Base-by-base conservation (phyloP, 805 yeast species). In the Saccharomycopsis oosterbeekiorum region DNA sequence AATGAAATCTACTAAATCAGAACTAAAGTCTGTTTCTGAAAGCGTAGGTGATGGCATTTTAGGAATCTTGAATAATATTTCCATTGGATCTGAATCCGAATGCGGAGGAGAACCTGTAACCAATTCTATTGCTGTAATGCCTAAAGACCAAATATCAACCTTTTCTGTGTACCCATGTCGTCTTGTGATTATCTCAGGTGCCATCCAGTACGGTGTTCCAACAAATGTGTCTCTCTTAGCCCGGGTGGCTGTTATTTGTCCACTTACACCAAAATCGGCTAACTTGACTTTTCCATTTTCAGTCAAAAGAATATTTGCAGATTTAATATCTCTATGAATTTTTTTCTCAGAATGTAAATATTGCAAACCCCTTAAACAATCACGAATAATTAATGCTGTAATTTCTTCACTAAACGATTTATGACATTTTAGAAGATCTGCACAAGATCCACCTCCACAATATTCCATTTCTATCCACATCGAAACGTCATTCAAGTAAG, bases 201-300 rank as follows among this genome's bases (percentile, higher is more conserved):
- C 99, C 98, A 93, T 92, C 97, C 97, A 92, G 72, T 83, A 89
- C 14, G 97, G 97, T 0, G 97, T 91, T 1, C 98, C 98, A 59
- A 91, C 97, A 77, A 92, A 86, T 0, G 97, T 89, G 60, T 81
- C 82, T 62, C 83, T 77, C 62, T 82, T 74, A 66, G 80, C 77
- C 56, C 83, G 84, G 1, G 97, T 70, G 55, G 77, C 73, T 21
- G 85, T 80, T 34, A 92, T 77, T 71, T 90, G 94, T 0, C 94
- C 94, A 67, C 93, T 84, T 3, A 92, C 97, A 1, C 98, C 98
- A 76, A 92, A 92, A 74, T 93, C 98, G 0, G 91, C 97, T 39
- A 92, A 74, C 70, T 92, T 93, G 47, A 92, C 83, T 36, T 76
- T 75, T 0, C 96, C 97, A 2, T 69, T 68, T 2, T 78, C 79